A percentile compares a stretch with the other conserved stretches of the same genome.
Evolutionary conservation across 257 asterid species (phyloP).

Genomic region (Gentiana macrophylla): DNA sequence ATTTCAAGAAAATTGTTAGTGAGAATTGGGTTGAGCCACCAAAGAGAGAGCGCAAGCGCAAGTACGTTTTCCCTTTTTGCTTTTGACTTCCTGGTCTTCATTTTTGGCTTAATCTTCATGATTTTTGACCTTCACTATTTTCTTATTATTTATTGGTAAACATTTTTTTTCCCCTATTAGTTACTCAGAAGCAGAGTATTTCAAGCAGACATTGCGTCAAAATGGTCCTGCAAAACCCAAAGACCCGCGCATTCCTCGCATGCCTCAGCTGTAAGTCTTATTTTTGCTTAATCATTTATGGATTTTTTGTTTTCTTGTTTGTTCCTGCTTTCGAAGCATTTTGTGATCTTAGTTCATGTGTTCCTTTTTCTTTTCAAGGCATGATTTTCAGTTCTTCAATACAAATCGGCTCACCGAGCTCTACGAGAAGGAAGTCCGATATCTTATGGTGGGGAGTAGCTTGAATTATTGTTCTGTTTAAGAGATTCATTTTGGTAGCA

Average conservation of each 20-base stretch:
- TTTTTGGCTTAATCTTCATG: neutral
- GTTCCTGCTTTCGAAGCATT: neutral
- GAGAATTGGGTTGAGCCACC: constrained; percentile 96
- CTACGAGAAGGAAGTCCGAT: constrained; percentile 97
- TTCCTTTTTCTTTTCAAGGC: constrained; percentile 44
- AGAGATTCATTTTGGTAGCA: constrained; percentile 2
- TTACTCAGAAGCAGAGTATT: constrained; percentile 95
- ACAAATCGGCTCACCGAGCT: constrained; percentile 92
- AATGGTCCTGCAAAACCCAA: constrained; percentile 91
- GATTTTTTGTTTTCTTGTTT: constrained; percentile 4
- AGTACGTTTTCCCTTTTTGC: constrained; percentile 40
- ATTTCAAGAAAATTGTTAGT: constrained; percentile 90
- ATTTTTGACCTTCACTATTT: constrained; percentile 1
- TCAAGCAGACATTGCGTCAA: constrained; percentile 99
- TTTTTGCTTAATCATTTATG: neutral
- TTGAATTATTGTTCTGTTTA: neutral
- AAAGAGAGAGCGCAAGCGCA: constrained; percentile 92
- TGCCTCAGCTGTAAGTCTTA: constrained; percentile 88
- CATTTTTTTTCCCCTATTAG: constrained; percentile 20
- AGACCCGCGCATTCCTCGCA: constrained; percentile 99
- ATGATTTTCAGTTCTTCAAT: constrained; percentile 97
- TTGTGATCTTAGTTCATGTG: neutral
- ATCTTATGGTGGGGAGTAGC: constrained; percentile 66
- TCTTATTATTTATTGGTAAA: no score
- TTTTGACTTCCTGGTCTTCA: neutral